Evolutionary conservation across 768 basidiomycete species (phyloP), one percentile per base, ranked within the genome.

Genomic region (Mycena belliarum): DNA sequence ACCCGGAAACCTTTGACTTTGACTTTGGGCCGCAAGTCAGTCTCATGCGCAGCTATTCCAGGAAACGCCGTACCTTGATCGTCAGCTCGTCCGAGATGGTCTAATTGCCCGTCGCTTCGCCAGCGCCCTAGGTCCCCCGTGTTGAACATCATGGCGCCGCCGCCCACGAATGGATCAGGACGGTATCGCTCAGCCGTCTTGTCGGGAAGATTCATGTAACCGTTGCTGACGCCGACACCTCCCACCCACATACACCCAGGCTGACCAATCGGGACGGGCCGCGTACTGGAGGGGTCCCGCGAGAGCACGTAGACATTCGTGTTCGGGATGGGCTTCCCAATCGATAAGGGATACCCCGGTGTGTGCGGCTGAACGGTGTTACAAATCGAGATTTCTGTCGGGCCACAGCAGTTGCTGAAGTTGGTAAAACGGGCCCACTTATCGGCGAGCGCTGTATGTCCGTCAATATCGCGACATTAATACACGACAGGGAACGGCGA

Each of bases 1-100:
- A 81, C 78, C 43, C 80, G 73, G 70, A 81, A 81, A 8, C 80
- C 80, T 67, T 79, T 80, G 53, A 81, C 70, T 59, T 82, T 82
- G 52, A 81, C 79, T 38, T 6, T 10, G 18, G 16, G 18, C 20
- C 18, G 37, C 37, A 12, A n/a, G 37, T 38, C 37, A 38, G 37
- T n/a, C 6, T 14, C 7, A 16, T 38, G 37, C 12, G 37, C 37
- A 38, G 18, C 18, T 38, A 38, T n/a, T 18, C 37, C 18, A 5
- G 3, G 18, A 38, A 38, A n/a, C 9, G 16, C 16, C 16, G 37
- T 38, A 38, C 37, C 37, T 56, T 81, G 79, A 53, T 82, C 79
- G 52, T 80, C 77, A 12, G 63, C 62, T 25, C 73, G 68, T 71
- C 78, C 68, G 7, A 67, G 60, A 56, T 69, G 68, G 52, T 69